phyloP scores from a whole-genome alignment of 1,284 basidiomycete genomes.

The Sphagnurus paluster region DNA sequence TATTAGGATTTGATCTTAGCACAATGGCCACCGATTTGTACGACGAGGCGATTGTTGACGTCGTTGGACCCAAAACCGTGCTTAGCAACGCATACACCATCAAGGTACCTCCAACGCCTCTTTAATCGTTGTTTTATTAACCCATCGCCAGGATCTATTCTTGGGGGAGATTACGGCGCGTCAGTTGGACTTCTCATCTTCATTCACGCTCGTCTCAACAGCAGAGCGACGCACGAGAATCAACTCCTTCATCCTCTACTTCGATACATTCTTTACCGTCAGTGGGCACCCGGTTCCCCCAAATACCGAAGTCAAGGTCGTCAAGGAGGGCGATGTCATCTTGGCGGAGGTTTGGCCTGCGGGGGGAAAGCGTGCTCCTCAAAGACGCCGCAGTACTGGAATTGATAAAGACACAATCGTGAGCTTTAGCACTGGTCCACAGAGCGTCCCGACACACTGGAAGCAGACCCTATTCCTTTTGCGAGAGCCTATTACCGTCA shows the following conservation, averaged over 20 bases:
- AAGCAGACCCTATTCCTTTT: constrained; percentile 94
- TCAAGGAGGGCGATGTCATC: constrained; percentile 58
- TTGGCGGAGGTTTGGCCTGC: constrained; percentile 78
- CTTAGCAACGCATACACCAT: constrained; percentile 69
- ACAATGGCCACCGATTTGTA: constrained; percentile 74
- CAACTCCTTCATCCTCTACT: constrained; percentile 88
- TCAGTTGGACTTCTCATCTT: constrained; percentile 78
- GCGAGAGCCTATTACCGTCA: constrained; percentile 72
- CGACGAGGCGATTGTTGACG: constrained; percentile 81
- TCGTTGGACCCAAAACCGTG: constrained; percentile 70
- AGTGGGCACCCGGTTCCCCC: constrained; percentile 55
- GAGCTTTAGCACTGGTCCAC: constrained; percentile 92
- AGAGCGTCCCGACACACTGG: constrained; percentile 94
- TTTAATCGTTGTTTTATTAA: constrained; percentile 1
- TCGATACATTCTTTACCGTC: constrained; percentile 88
- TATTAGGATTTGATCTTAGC: constrained; percentile 83
- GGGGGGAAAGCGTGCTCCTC: constrained; percentile 55
- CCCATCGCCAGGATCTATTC: constrained; percentile 67
- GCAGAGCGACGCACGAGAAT: constrained; percentile 63
- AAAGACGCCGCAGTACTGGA: constrained; percentile 49
- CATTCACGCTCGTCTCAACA: constrained; percentile 71
- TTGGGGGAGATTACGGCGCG: constrained; percentile 62
- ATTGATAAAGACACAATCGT: constrained; percentile 54
- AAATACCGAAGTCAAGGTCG: constrained; percentile 48
- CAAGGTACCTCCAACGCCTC: constrained; percentile 48